Evolutionary conservation across 192 early-diverging fungal species (phyloP).

Genomic region (Podila epicladia): DNA sequence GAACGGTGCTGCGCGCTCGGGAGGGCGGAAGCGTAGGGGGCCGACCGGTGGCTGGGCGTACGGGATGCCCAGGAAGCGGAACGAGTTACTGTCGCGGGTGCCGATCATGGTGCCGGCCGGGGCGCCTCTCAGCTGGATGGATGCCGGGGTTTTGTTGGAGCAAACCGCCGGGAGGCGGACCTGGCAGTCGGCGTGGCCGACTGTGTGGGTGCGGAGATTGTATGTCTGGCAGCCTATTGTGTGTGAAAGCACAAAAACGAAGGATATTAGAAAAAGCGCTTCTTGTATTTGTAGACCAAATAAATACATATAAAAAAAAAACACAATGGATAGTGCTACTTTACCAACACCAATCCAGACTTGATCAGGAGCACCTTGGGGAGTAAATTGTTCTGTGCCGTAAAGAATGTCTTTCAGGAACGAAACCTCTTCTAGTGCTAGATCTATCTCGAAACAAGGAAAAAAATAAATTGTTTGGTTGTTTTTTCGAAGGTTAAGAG

Average conservation of each 20-base stretch:
- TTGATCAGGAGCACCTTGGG: not conserved
- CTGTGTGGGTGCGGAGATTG: not conserved
- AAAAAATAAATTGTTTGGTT: too few species aligned
- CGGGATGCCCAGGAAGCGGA: conserved; percentile 24
- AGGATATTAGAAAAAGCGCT: not conserved
- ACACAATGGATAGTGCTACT: not conserved
- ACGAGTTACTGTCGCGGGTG: conserved; percentile 19
- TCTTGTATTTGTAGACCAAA: not conserved
- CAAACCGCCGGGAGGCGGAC: not conserved
- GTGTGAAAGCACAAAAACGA: not conserved
- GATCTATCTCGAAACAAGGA: not conserved
- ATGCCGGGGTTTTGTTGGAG: not conserved
- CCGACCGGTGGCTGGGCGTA: conserved; percentile 26
- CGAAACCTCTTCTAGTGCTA: not conserved
- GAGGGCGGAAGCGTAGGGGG: conserved; percentile 6
- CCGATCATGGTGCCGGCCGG: conserved; percentile 7
- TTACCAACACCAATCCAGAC: not conserved
- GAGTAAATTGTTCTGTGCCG: not conserved
- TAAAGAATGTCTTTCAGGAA: not conserved
- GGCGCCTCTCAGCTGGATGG: not conserved
- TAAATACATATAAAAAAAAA: not conserved
- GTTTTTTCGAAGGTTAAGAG: too few species aligned
- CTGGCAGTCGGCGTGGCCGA: not conserved
- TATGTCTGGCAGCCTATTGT: not conserved
- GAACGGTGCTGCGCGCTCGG: not conserved